phyloP scores from a whole-genome alignment of 1,139 yeast genomes.

The Scheffersomyces cryptocercus region DNA sequence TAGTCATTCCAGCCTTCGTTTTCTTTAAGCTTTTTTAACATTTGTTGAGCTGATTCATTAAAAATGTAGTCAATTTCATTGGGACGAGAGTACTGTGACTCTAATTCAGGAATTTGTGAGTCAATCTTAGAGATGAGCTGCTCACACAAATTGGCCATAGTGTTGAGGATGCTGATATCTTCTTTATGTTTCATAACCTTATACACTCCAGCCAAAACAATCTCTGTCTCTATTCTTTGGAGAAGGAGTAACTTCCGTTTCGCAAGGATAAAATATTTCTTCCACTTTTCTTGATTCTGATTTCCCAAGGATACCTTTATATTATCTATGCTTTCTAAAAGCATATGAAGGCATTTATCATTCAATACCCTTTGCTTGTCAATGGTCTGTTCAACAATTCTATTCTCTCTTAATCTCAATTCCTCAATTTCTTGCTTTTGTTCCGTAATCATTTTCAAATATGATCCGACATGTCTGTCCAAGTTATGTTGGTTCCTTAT shows the following conservation, averaged over 20 bases:
- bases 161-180: background rate
- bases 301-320: slow-evolving; percentile 40
- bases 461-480: slow-evolving; percentile 85
- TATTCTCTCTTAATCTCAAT: slow-evolving; percentile 55
- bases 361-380: slow-evolving; percentile 28
- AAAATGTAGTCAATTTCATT: slow-evolving; percentile 55
- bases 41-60: slow-evolving; percentile 41
- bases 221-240: slow-evolving; percentile 41
- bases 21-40: slow-evolving; percentile 47
- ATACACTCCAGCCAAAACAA: slow-evolving; percentile 18
- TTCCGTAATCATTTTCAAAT: slow-evolving; percentile 81
- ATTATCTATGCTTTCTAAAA: slow-evolving; percentile 42
- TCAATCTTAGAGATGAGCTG: slow-evolving; percentile 26
- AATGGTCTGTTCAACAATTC: slow-evolving; percentile 37
- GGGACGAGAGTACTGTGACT: slow-evolving; percentile 47
- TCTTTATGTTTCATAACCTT: slow-evolving; percentile 5
- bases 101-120: slow-evolving; percentile 51
- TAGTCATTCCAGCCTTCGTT: slow-evolving; percentile 55
- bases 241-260: slow-evolving; percentile 55
- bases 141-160: slow-evolving; percentile 22
- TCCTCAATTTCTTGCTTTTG: slow-evolving; percentile 79
- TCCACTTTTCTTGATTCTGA: slow-evolving; percentile 47
- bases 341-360: slow-evolving; percentile 35
- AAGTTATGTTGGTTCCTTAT: slow-evolving; percentile 74
- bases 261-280: slow-evolving; percentile 53